Base-by-base conservation (phyloP, 139 green algal genomes). In the Monoraphidium neglectum region DNA sequence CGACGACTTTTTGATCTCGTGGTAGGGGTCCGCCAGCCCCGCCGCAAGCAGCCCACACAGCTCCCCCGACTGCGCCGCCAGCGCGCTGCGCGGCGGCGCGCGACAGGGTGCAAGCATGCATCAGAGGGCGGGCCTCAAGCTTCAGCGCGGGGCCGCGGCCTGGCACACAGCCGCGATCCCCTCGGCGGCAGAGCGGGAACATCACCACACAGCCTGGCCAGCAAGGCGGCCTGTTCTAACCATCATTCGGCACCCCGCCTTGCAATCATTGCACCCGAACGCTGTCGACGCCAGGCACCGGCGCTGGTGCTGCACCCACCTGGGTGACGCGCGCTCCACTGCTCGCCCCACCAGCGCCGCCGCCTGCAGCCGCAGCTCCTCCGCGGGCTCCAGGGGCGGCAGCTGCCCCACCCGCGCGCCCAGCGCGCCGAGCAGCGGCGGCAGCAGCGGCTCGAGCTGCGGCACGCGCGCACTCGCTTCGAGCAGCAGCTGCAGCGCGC, bases 1-100 rank as follows among this genome's bases (percentile, higher is more conserved):
- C 37, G 64, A 88, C 18, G 72, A 82, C 76, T 93, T 92, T 56
- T 96, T 96, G 47, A 91, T 88, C 35, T 96, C 91, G 33, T 88
- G 88, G 68, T 88, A 96, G 1, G 74, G 37, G 61, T 96, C 91
- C 16, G 92, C 84, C 40, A 93, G 77, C 23, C 79, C 83, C 6
- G 86, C 78, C 12, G 38, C 63, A 35, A 87, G 60, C 53, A 70
- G 37, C 30, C 46, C 35, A 6, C 54, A 60, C 40, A 89, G 49
- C 47, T 80, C 61, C 21, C 54, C 57, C n/a, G 82, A 71, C 26
- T 68, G 46, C 74, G 83, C 66, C 24, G 70, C 51, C 15, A 90
- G 46, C 72, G 24, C 43, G 21, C 61, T 78, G 72, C 64, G 32
- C 56, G 12, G 56, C 56, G 26, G 56, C 56, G 26, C 26, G 26